A percentile compares a stretch with the other conserved stretches of the same genome.
phyloP scores from a whole-genome alignment of 129 eudicot genomes.

The Lonicera japonica region DNA sequence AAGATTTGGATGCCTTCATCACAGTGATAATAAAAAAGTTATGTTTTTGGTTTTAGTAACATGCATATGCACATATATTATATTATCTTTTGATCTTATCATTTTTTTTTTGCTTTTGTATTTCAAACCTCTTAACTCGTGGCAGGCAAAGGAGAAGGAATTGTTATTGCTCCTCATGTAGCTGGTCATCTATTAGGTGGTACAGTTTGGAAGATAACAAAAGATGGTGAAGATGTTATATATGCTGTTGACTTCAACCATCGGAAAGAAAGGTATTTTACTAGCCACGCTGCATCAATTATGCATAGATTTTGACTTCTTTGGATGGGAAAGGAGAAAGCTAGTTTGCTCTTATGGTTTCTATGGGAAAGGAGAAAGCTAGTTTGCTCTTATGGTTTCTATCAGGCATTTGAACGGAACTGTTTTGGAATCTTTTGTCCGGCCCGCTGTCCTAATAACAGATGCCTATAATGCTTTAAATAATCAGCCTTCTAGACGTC shows the following conservation, averaged over 20 bases:
- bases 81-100: background rate
- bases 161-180: conserved; percentile 94
- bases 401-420: conserved; percentile 95
- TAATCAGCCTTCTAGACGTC: conserved; percentile 92
- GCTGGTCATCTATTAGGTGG: conserved; percentile 98
- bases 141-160: conserved; percentile 94
- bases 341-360: conserved; percentile 13
- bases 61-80: too few relatives aligned
- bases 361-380: background rate
- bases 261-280: conserved; percentile 80
- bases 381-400: conserved; percentile 8
- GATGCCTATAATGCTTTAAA: conserved; percentile 94
- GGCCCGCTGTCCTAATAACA: conserved; percentile 95
- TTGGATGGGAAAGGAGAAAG: background rate
- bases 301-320: background rate
- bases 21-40: background rate
- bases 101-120: background rate
- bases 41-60: conserved; percentile 1
- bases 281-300: conserved; percentile 5
- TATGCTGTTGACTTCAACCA: conserved; percentile 97
- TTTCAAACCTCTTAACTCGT: conserved; percentile 4
- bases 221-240: conserved; percentile 94
- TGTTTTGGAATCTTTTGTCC: conserved; percentile 82
- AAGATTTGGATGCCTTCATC: background rate
- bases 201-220: conserved; percentile 88